These are phyloP conservation scores for Plasmodium falciparum DNA, from an alignment of 169 alveolate genomes.

Conservation along the genomic window DNA sequence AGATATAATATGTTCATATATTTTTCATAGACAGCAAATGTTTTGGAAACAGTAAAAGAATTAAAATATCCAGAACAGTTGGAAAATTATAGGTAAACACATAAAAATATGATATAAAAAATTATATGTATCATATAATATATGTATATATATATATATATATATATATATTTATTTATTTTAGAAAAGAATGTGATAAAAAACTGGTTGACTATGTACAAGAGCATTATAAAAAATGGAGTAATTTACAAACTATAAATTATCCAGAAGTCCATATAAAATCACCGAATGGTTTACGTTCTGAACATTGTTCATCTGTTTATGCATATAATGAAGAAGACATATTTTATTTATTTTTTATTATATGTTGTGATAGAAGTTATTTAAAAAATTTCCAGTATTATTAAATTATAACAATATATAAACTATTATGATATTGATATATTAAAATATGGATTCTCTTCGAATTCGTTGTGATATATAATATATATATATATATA, in stretches of 20 bases:
- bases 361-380: slow-evolving; percentile 66
- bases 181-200: slow-evolving; percentile 29
- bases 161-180: neutral
- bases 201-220: slow-evolving; percentile 41
- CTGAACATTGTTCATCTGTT: slow-evolving; percentile 48
- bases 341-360: slow-evolving; percentile 24
- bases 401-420: slow-evolving; percentile 8
- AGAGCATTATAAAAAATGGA: slow-evolving; percentile 44
- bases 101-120: neutral
- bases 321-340: slow-evolving; percentile 43
- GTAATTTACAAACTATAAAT: slow-evolving; percentile 37
- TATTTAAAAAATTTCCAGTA: slow-evolving; percentile 72
- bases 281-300: slow-evolving; percentile 35
- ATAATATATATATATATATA: slow-evolving; percentile 1
- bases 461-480: too few relatives aligned
- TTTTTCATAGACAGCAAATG: slow-evolving; percentile 23
- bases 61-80: slow-evolving; percentile 25
- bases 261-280: slow-evolving; percentile 57
- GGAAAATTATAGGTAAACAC: slow-evolving; percentile 52
- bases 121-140: neutral
- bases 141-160: too few relatives aligned
- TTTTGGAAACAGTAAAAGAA: neutral
- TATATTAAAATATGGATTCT: too few relatives aligned
- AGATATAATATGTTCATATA: neutral
- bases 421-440: too few relatives aligned